These are phyloP conservation scores for Acer campestre DNA, from an alignment of 345 rosid species.

Conservation along the genomic window DNA sequence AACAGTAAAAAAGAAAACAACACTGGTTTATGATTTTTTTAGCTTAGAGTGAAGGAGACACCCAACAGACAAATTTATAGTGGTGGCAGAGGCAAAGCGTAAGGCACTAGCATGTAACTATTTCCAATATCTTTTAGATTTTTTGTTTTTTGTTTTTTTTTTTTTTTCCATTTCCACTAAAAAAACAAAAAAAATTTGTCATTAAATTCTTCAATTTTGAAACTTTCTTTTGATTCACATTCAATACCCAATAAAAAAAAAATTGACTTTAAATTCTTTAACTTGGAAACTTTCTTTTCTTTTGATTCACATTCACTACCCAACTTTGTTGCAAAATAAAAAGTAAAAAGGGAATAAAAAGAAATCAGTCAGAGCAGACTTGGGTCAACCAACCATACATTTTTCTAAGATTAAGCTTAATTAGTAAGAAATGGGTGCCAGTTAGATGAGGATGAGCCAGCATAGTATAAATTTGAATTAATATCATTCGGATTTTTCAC, in stretches of 20 bases:
- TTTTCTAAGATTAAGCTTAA: too few relatives aligned
- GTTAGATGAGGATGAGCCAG: too few relatives aligned
- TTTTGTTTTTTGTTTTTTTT: neutral
- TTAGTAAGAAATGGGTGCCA: too few relatives aligned
- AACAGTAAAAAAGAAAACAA: neutral
- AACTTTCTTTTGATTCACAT: too few relatives aligned
- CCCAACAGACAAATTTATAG: neutral
- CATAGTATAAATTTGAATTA: too few relatives aligned
- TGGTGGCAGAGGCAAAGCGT: neutral
- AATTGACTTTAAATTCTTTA: too few relatives aligned
- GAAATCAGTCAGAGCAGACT: neutral
- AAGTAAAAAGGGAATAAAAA: too few relatives aligned
- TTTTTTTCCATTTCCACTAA: too few relatives aligned
- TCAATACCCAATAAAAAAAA: too few relatives aligned
- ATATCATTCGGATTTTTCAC: too few relatives aligned
- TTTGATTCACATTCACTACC: neutral
- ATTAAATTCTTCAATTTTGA: too few relatives aligned
- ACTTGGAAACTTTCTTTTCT: neutral
- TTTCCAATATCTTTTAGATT: neutral
- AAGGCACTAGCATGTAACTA: neutral
- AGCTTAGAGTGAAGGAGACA: neutral
- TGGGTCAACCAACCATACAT: neutral
- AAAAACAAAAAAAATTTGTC: too few relatives aligned
- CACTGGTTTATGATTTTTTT: neutral
- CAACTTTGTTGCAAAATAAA: neutral